Evolutionary conservation across 176 grass and related monocot genomes (phyloP), one percentile per base, ranked within the genome.

Genomic region (Cymbopogon citratus): DNA sequence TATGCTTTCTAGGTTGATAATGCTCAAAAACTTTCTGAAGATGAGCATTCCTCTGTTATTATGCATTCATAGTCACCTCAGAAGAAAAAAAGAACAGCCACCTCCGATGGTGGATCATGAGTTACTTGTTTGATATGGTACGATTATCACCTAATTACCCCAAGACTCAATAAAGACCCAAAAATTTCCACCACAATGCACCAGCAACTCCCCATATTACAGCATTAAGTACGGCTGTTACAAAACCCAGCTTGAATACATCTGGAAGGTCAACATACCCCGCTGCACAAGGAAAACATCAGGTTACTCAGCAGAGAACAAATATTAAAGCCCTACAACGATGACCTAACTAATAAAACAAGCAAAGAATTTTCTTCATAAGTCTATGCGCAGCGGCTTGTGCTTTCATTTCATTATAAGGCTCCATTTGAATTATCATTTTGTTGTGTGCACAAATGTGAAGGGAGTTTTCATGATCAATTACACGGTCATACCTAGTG

Each of bases 171-270:
- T 51, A 51, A 83, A 99, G 93, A 18, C 96, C 87, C 46, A 99
- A 90, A 86, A 91, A 95, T 84, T 99, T 95, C 93, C 96, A 99
- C 96, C 96, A 99, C 35, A 99, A 83, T 14, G 89, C 60, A 69
- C 96, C 93, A 69, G 93, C 87, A 9, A 91, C 87, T 66, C 86
- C 91, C 96, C 93, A 99, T 15, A 95, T 68, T 78, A 87, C 31
- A 57, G 74, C 90, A 80, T 99, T 99, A 71, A 91, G 60, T 39
- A 80, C 48, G 0, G 92, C 96, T 77, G 87, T 75, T 56, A 81
- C 48, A 84, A 49, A 49, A 49, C 46, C 46, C 84, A 99, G 56
- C 82, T 81, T 99, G 89, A 99, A 91, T 71, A 99, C 86, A 75
- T 99, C 89, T 69, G 92, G 92, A 78, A 99, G 96, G 49, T 90